phyloP scores from a whole-genome alignment of 139 green algal species.

The Eudorina sp. region DNA sequence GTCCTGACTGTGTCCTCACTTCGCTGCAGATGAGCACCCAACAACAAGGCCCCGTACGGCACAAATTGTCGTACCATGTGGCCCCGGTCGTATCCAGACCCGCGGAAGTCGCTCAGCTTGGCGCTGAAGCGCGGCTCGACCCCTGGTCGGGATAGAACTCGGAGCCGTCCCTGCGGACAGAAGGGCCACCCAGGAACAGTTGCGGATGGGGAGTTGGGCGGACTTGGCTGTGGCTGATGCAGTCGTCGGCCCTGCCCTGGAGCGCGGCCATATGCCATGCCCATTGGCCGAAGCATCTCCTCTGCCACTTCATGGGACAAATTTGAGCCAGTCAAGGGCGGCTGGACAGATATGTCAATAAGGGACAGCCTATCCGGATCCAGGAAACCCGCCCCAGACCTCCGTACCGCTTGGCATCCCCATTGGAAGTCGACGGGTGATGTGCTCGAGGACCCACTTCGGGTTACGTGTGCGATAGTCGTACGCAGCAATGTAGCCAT shows the following conservation, averaged over 20 bases:
- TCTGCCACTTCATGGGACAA: background rate
- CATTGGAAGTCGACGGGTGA: constrained; percentile 64
- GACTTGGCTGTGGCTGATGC: background rate
- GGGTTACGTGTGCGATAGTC: constrained; percentile 84
- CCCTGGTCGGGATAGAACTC: constrained; percentile 80
- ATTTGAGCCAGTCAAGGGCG: background rate
- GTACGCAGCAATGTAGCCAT: constrained; percentile 72
- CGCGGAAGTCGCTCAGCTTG: constrained; percentile 81
- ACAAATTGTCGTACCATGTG: constrained; percentile 90
- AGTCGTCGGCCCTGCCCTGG: background rate
- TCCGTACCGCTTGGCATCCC: constrained; percentile 62
- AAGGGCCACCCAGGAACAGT: background rate
- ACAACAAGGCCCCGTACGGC: background rate
- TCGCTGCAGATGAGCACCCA: no score
- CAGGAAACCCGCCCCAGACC: background rate
- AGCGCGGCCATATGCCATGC: background rate
- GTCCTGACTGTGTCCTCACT: no score
- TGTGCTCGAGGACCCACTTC: constrained; percentile 82
- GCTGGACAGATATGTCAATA: background rate
- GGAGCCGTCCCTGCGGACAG: constrained; percentile 8
- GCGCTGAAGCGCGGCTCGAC: constrained; percentile 80
- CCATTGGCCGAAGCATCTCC: background rate
- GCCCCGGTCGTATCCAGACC: constrained; percentile 91
- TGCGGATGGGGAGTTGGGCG: background rate
- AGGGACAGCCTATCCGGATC: no score